These are phyloP conservation scores for Camellia oleifera DNA, from an alignment of 179 eudicot species.

Conservation along the genomic window DNA sequence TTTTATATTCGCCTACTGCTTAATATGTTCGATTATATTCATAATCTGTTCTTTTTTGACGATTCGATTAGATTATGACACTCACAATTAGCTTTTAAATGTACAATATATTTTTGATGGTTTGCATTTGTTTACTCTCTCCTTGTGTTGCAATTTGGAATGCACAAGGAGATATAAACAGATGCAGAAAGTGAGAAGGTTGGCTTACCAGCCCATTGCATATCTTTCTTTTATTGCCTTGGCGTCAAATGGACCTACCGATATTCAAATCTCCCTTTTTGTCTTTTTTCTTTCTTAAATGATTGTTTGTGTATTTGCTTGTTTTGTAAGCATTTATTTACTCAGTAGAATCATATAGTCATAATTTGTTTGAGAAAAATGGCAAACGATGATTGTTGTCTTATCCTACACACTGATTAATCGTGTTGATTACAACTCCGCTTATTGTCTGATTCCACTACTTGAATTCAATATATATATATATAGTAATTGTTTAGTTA, in stretches of 20 bases:
- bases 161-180: too few species aligned
- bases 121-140: slow-evolving; percentile 70
- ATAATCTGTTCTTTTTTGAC: not conserved
- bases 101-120: not conserved
- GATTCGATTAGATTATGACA: not conserved
- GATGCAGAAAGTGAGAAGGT: too few species aligned
- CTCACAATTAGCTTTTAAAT: not conserved
- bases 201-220: too few species aligned
- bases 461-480: too few species aligned
- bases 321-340: not conserved
- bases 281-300: too few species aligned
- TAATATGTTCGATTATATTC: not conserved
- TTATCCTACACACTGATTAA: slow-evolving; percentile 55
- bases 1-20: too few species aligned
- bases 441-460: slow-evolving; percentile 56
- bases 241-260: too few species aligned
- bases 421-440: slow-evolving; percentile 48
- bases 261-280: slow-evolving; percentile 42
- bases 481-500: too few species aligned
- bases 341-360: not conserved
- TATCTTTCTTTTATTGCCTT: too few species aligned
- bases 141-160: too few species aligned
- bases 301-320: not conserved
- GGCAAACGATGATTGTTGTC: slow-evolving; percentile 45
- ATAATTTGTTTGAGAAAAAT: not conserved